Percentiles rank a stretch among this genome's conserved stretches.
phyloP scores from a whole-genome alignment of 192 early-diverging fungal species.

The Lunasporangiospora selenospora region DNA sequence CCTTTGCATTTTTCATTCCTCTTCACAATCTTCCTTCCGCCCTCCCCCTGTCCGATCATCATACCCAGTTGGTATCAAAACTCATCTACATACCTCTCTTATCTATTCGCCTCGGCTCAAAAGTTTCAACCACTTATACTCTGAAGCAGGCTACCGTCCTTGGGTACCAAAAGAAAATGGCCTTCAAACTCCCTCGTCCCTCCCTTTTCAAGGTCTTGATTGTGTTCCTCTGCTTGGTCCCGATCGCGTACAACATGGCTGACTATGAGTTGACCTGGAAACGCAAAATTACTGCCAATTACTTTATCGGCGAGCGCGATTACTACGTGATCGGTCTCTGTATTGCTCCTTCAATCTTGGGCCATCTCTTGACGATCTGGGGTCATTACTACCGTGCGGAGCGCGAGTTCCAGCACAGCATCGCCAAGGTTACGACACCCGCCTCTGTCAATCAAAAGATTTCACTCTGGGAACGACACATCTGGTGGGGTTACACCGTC shows the following conservation, averaged over 20 bases:
- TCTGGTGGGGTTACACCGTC: slow-evolving; percentile 44
- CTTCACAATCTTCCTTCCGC: slow-evolving; percentile 21
- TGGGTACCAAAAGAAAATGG: no score
- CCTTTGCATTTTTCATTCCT: not conserved
- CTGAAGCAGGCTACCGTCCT: no score
- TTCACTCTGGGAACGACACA: slow-evolving; percentile 45
- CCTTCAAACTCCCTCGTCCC: slow-evolving; percentile 11
- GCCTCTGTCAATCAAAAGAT: slow-evolving; percentile 39
- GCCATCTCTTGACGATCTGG: slow-evolving; percentile 42
- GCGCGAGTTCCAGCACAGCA: slow-evolving; percentile 47
- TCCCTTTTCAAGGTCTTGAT: slow-evolving; percentile 32
- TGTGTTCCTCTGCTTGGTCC: slow-evolving; percentile 24
- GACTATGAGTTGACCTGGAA: slow-evolving; percentile 36
- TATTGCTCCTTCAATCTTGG: slow-evolving; percentile 25
- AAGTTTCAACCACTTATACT: no score
- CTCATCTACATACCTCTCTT: no score
- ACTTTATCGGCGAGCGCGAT: slow-evolving; percentile 28
- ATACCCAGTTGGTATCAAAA: no score
- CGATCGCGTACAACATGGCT: slow-evolving; percentile 27
- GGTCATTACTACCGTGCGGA: slow-evolving; percentile 46
- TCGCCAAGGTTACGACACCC: slow-evolving; percentile 41
- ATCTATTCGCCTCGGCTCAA: no score
- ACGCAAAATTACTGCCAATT: slow-evolving; percentile 14
- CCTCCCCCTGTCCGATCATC: no score
- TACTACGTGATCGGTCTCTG: slow-evolving; percentile 32